Evolutionary conservation across 495 filamentous ascomycete genomes (phyloP).

Genomic region (Durotheca rogersii): DNA sequence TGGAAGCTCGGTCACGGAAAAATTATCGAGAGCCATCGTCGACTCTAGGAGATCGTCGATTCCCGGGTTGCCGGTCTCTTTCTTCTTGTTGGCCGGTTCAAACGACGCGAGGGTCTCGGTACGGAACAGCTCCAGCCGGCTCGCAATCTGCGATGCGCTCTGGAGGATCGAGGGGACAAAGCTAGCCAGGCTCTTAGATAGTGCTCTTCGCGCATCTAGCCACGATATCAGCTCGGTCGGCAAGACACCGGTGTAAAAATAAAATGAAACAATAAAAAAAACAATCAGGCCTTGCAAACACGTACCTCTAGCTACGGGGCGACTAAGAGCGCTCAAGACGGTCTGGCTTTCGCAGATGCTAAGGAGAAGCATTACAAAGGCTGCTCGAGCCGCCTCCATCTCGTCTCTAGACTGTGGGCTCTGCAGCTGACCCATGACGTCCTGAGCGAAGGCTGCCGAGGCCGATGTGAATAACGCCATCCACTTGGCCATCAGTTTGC

Average conservation of each 20-base stretch:
- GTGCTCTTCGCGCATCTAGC: slow-evolving; percentile 45
- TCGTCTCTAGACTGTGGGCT: slow-evolving; percentile 46
- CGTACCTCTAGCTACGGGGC: slow-evolving; percentile 47
- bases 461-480: slow-evolving; percentile 48
- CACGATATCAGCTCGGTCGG: slow-evolving; percentile 23
- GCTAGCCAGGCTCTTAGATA: slow-evolving; percentile 49
- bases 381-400: slow-evolving; percentile 53
- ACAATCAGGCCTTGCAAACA: slow-evolving; percentile 14
- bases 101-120: slow-evolving; percentile 49
- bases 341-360: slow-evolving; percentile 51
- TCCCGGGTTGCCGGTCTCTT: slow-evolving; percentile 43
- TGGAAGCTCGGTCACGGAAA: slow-evolving; percentile 64
- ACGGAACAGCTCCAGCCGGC: slow-evolving; percentile 53
- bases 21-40: slow-evolving; percentile 52
- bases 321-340: slow-evolving; percentile 47
- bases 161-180: slow-evolving; percentile 58
- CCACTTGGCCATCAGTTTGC: slow-evolving; percentile 41
- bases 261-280: slow-evolving; percentile 2
- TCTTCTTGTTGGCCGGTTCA: slow-evolving; percentile 49
- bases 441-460: slow-evolving; percentile 42
- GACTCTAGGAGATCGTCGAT: slow-evolving; percentile 50
- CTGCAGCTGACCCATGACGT: slow-evolving; percentile 44
- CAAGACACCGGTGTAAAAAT: no score
- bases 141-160: slow-evolving; percentile 50
- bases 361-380: slow-evolving; percentile 54